Conservation (phyloP, 345 rosid species). For the Lagerstroemia speciosa region DNA sequence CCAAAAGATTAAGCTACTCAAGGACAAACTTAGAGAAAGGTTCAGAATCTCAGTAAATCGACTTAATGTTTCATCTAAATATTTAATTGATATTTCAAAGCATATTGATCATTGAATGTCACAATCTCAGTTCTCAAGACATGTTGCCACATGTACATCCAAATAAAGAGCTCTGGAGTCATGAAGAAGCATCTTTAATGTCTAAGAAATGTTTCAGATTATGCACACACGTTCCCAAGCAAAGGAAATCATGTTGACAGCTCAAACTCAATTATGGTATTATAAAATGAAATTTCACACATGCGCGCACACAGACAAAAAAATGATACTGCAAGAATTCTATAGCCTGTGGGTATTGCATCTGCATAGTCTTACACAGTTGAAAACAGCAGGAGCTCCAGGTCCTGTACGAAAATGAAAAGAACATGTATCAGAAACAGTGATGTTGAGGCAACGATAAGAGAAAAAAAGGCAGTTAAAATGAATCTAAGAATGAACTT, state of each 20-base stretch:
- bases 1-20: background rate
- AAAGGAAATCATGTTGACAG: background rate
- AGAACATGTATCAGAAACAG: background rate
- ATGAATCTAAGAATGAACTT: background rate
- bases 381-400: conserved; percentile 77
- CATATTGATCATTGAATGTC: background rate
- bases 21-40: background rate
- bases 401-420: conserved; percentile 46
- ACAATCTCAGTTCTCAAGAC: background rate
- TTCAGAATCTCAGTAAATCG: background rate
- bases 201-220: background rate
- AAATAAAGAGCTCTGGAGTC: background rate
- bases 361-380: conserved; percentile 45
- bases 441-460: background rate
- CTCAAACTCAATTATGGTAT: too few species aligned
- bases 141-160: background rate
- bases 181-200: background rate
- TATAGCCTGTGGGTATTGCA: background rate
- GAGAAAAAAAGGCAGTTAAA: background rate
- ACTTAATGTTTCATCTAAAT: background rate
- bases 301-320: background rate
- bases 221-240: background rate
- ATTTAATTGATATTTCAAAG: background rate
- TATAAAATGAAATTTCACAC: background rate
- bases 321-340: background rate